Evolutionary conservation across 306 rosid genomes (phyloP), one percentile per base, ranked within the genome.

Genomic region (Argentina anserina): DNA sequence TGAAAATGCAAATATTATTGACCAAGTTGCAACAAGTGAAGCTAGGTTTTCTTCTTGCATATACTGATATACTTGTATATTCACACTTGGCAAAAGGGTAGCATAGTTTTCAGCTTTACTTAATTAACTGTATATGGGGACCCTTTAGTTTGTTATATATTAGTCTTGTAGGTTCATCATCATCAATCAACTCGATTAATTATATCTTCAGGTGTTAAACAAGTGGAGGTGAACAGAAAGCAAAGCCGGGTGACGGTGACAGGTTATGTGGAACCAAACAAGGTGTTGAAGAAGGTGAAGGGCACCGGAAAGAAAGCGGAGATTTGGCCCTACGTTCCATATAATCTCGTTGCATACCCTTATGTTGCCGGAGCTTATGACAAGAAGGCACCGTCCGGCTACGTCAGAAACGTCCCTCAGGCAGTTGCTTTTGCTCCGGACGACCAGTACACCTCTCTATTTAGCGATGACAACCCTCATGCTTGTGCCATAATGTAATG

Each of bases 251-350:
- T 93, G 49, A 85, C 86, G 0, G 98, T 86, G 61, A 84, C 71
- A 0, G 98, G 98, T 1, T 89, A 85, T 61, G 98, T 90, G 80
- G 97, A 93, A 13, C 73, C 96, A 75, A 87, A 84, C 76, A 93
- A 85, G 88, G 98, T 93, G 13, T 81, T 93, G 26, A 90, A 87
- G 77, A 93, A 45, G 56, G 94, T 93, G 59, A 59, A 75, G 78
- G 85, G 96, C 79, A 93, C 98, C 1, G 98, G 98, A 41, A 93
- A 93, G 52, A 87, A 33, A 64, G 98, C 98, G 0, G 92, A 93
- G 86, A 81, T 93, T 68, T 93, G 98, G 98, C 97, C 98, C 1
- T 93, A 90, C 40, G 81, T 93, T n/a, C 87, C 90, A 18, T 89
- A 87, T 72, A 89, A 89, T 79, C 72, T 89, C 78, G 98, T 91